A percentile compares a stretch with the other conserved stretches of the same genome.
phyloP scores from a whole-genome alignment of 1,284 basidiomycete genomes.

The Malassezia cuniculi region DNA sequence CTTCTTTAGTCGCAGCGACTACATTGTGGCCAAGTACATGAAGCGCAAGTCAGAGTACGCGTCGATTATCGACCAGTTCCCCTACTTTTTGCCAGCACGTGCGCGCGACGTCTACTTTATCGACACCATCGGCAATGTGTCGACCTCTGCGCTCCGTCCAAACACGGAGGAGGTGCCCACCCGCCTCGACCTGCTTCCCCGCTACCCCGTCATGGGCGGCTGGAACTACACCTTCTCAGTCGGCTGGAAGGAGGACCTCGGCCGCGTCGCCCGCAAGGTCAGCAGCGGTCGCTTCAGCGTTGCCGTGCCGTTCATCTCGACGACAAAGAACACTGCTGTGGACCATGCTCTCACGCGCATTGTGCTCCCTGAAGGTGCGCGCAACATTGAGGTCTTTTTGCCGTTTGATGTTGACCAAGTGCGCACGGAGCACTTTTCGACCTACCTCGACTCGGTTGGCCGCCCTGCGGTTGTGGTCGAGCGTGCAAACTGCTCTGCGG shows the following conservation, averaged over 20 bases:
- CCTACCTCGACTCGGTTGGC: slow-evolving; percentile 87
- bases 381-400: slow-evolving; percentile 56
- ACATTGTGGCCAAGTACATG: slow-evolving; percentile 61
- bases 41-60: slow-evolving; percentile 56
- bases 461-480: slow-evolving; percentile 63
- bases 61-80: neutral
- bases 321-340: slow-evolving; percentile 65
- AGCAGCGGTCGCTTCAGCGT: slow-evolving; percentile 53
- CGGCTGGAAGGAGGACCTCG: slow-evolving; percentile 66
- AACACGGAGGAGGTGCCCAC: slow-evolving; percentile 44
- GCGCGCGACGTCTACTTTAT: slow-evolving; percentile 24
- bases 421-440: slow-evolving; percentile 57
- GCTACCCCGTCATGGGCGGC: slow-evolving; percentile 85
- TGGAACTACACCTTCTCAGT: slow-evolving; percentile 95
- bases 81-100: slow-evolving; percentile 13
- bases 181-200: slow-evolving; percentile 63
- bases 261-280: slow-evolving; percentile 25
- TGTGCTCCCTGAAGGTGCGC: slow-evolving; percentile 83
- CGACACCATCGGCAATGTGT: slow-evolving; percentile 73
- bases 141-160: slow-evolving; percentile 71
- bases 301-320: slow-evolving; percentile 72
- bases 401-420: slow-evolving; percentile 65
- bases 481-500: slow-evolving; percentile 49
- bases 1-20: slow-evolving; percentile 80
- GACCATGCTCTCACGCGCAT: slow-evolving; percentile 67